Percentiles rank a stretch among this genome's conserved stretches.
phyloP scores from a whole-genome alignment of 2,329 filamentous ascomycete species.

The Xylaria sp. region DNA sequence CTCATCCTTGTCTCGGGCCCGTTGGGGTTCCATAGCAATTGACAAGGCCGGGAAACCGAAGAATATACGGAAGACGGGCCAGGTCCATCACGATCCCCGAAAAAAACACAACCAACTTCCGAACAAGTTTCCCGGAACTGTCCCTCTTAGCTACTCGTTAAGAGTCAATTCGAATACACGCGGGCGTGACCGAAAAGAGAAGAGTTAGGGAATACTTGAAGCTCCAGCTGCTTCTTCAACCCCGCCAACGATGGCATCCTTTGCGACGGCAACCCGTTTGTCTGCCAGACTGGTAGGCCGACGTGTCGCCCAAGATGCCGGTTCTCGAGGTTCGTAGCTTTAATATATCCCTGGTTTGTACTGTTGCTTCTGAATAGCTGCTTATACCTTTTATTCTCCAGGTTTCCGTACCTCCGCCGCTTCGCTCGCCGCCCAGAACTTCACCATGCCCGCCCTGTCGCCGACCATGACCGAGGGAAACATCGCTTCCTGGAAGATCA shows the following conservation, averaged over 20 bases:
- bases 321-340: constrained; percentile 50
- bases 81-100: constrained; percentile 4
- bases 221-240: constrained; percentile 23
- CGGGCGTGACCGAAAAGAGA: constrained; percentile 16
- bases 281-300: constrained; percentile 55
- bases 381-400: constrained; percentile 32
- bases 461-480: constrained; percentile 94
- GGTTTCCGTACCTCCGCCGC: constrained; percentile 60
- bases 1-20: constrained; percentile 1
- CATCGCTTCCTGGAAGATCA: constrained; percentile 78
- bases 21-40: constrained; percentile 5
- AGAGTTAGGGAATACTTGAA: constrained; percentile 25
- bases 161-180: constrained; percentile 3
- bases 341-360: background rate
- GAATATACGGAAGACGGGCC: constrained; percentile 16
- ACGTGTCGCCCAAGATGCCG: constrained; percentile 48
- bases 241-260: constrained; percentile 55
- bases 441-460: constrained; percentile 85
- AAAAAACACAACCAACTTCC: constrained; percentile 21
- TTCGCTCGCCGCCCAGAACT: constrained; percentile 71
- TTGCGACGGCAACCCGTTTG: constrained; percentile 58
- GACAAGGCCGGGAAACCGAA: constrained; percentile 27
- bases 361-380: background rate
- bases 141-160: background rate
- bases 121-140: constrained; percentile 7